Percentiles rank a stretch among this genome's conserved stretches.
phyloP scores from a whole-genome alignment of 192 early-diverging fungal genomes.

The Dispira simplex region DNA sequence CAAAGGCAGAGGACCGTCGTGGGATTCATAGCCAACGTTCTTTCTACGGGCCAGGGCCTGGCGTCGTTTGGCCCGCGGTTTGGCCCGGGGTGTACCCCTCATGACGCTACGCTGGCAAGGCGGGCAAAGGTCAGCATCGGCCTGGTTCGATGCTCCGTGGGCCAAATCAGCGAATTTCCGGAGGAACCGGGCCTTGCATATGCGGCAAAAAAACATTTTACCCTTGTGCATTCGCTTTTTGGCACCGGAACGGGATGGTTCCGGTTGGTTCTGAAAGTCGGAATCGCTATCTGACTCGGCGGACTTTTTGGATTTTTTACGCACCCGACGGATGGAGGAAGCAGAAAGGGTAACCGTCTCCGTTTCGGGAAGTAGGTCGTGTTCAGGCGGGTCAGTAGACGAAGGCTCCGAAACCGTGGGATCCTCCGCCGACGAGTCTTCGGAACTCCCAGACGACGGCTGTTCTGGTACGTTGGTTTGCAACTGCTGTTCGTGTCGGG shows the following conservation, averaged over 20 bases:
- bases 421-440: not conserved
- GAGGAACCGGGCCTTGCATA: slow-evolving; percentile 23
- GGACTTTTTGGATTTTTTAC: slow-evolving; percentile 10
- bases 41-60: slow-evolving; percentile 9
- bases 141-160: not conserved
- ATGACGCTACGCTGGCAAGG: slow-evolving; percentile 5
- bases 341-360: slow-evolving; percentile 1
- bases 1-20: slow-evolving; percentile 34
- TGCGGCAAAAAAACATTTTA: slow-evolving; percentile 21
- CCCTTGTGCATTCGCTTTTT: slow-evolving; percentile 21
- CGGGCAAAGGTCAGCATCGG: not conserved
- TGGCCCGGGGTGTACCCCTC: slow-evolving; percentile 13
- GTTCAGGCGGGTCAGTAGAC: slow-evolving; percentile 20
- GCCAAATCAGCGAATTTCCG: slow-evolving; percentile 12
- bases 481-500: not conserved
- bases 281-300: slow-evolving; percentile 14
- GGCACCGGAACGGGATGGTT: slow-evolving; percentile 13
- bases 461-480: not conserved
- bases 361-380: slow-evolving; percentile 13
- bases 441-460: not conserved
- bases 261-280: not conserved
- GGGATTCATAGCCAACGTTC: slow-evolving; percentile 32
- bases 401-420: slow-evolving; percentile 14
- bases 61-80: not conserved
- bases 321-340: slow-evolving; percentile 6